Conservation (phyloP, 2,329 filamentous ascomycete genomes). For the Pseudopithomyces chartarum region DNA sequence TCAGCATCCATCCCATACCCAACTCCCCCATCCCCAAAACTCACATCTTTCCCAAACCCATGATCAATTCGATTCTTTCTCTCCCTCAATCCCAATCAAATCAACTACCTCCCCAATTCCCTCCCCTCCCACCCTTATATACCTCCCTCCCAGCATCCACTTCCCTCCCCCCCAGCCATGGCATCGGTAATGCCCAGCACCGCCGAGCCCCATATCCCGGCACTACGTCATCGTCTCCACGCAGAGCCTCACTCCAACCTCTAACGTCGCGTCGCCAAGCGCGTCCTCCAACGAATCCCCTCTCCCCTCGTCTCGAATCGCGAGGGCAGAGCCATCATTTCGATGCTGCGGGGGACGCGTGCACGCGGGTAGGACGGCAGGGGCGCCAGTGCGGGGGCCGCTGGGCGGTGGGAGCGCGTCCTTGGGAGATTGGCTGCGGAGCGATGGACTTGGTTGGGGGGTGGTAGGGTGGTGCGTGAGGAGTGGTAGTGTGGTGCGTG, state of each 20-base stretch:
- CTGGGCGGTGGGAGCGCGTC: too few relatives aligned
- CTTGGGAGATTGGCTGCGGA: too few relatives aligned
- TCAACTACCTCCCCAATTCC: not conserved
- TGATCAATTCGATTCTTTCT: slow-evolving; percentile 11
- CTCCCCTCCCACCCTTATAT: not conserved
- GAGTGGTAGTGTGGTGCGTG: too few relatives aligned
- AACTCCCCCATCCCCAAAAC: not conserved
- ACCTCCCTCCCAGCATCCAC: not conserved
- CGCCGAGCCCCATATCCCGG: not conserved
- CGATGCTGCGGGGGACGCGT: too few relatives aligned
- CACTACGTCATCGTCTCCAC: slow-evolving; percentile 8
- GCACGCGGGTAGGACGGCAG: too few relatives aligned
- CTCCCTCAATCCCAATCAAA: not conserved
- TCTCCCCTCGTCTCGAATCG: too few relatives aligned
- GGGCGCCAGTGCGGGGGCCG: too few relatives aligned
- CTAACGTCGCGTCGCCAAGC: not conserved
- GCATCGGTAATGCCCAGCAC: slow-evolving; percentile 11
- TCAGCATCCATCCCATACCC: slow-evolving; percentile 9
- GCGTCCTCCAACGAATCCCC: too few relatives aligned
- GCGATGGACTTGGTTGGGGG: too few relatives aligned
- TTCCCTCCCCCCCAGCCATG: not conserved
- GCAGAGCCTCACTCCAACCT: not conserved
- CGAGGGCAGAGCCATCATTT: too few relatives aligned
- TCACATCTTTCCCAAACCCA: slow-evolving; percentile 32
- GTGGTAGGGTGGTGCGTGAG: too few relatives aligned